Evolutionary conservation across 73 alveolate species (phyloP).

Genomic region (Paraurostyla sp.): DNA sequence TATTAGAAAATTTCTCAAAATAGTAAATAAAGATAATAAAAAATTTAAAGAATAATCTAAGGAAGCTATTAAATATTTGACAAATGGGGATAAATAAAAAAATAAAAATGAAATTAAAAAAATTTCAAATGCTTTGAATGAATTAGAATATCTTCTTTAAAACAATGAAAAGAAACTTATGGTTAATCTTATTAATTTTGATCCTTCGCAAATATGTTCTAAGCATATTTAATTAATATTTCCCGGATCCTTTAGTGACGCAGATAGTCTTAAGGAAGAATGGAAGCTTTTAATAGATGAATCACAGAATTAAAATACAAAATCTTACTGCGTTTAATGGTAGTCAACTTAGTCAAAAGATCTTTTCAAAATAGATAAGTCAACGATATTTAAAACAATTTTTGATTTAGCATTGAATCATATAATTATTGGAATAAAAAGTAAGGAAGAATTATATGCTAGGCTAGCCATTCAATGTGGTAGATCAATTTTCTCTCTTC

Average conservation of each 20-base stretch:
- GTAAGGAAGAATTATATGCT: no score
- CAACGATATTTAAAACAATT: neutral
- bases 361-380: neutral
- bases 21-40: constrained; percentile 20
- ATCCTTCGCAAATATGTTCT: neutral
- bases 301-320: neutral
- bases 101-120: neutral
- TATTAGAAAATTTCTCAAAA: no score
- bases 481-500: neutral
- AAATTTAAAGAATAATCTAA: neutral
- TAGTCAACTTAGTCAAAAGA: neutral
- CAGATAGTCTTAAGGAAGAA: neutral
- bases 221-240: neutral
- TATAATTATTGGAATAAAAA: no score
- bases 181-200: neutral
- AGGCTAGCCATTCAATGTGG: neutral
- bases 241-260: constrained; percentile 31
- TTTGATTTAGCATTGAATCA: neutral
- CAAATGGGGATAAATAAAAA: neutral
- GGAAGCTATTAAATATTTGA: neutral
- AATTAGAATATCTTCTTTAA: neutral
- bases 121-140: neutral
- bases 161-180: neutral
- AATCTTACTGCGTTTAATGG: neutral
- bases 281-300: constrained; percentile 2